These are phyloP conservation scores for Leptoxyphium fumago DNA, from an alignment of 2,329 filamentous ascomycete genomes.

Conservation along the genomic window DNA sequence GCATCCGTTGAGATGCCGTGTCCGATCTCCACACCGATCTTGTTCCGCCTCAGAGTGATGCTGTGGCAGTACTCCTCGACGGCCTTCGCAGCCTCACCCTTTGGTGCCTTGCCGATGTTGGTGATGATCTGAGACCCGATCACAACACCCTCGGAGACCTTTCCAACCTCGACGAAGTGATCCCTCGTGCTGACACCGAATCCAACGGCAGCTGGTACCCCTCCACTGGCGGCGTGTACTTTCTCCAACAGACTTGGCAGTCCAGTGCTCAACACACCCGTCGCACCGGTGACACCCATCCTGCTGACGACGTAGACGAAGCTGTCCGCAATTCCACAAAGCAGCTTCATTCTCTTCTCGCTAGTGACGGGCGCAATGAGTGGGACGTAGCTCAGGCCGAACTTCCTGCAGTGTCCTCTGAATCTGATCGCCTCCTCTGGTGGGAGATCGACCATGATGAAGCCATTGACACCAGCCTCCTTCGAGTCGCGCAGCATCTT, in stretches of 20 bases:
- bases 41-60: slow-evolving; percentile 33
- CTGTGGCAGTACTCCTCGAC: slow-evolving; percentile 79
- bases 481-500: slow-evolving; percentile 71
- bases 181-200: slow-evolving; percentile 94
- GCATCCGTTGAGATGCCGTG: slow-evolving; percentile 19
- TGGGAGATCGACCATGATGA: slow-evolving; percentile 90
- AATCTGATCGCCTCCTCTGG: slow-evolving; percentile 93
- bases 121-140: slow-evolving; percentile 93
- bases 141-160: slow-evolving; percentile 82
- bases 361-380: slow-evolving; percentile 90
- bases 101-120: slow-evolving; percentile 53
- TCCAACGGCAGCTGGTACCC: slow-evolving; percentile 80
- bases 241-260: slow-evolving; percentile 69
- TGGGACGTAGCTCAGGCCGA: slow-evolving; percentile 88
- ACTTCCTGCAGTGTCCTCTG: slow-evolving; percentile 65
- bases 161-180: slow-evolving; percentile 74
- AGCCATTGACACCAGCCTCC: slow-evolving; percentile 78
- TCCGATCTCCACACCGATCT: slow-evolving; percentile 4
- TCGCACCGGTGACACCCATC: slow-evolving; percentile 91
- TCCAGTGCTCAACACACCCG: slow-evolving; percentile 64
- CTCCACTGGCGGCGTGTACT: slow-evolving; percentile 84
- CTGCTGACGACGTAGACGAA: slow-evolving; percentile 98
- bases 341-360: slow-evolving; percentile 81
- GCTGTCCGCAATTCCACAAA: slow-evolving; percentile 92
- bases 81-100: slow-evolving; percentile 51